These are phyloP conservation scores for Urtica urens DNA, from an alignment of 306 rosid genomes.

Conservation along the genomic window DNA sequence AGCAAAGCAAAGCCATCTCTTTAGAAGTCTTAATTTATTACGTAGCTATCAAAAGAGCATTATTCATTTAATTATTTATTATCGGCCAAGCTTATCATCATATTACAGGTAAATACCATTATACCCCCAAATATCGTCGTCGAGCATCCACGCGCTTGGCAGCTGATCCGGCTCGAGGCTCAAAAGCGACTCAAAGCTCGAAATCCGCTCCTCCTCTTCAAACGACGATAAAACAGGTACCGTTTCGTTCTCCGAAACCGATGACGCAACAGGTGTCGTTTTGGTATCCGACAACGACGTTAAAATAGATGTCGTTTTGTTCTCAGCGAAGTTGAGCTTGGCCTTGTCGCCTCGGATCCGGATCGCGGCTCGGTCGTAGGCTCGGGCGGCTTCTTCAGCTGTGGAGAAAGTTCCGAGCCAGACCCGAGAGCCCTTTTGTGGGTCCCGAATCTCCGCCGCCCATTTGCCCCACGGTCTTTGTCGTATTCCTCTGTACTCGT, in stretches of 20 bases:
- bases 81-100: no score
- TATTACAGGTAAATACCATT: no score
- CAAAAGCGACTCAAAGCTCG: slow-evolving; percentile 50
- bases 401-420: slow-evolving; percentile 94
- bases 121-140: slow-evolving; percentile 34
- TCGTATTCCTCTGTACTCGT: slow-evolving; percentile 77
- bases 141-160: slow-evolving; percentile 39
- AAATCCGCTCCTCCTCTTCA: slow-evolving; percentile 30
- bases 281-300: no score
- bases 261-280: background rate
- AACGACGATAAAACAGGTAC: background rate
- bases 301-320: background rate
- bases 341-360: slow-evolving; percentile 90
- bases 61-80: no score
- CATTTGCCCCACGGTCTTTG: slow-evolving; percentile 98
- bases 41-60: no score
- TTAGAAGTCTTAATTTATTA: no score
- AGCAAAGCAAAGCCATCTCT: no score
- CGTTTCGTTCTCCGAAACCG: background rate
- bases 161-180: slow-evolving; percentile 29
- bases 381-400: slow-evolving; percentile 76
- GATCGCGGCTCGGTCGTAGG: slow-evolving; percentile 73
- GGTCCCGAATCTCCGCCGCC: slow-evolving; percentile 99
- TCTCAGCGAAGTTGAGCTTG: slow-evolving; percentile 60
- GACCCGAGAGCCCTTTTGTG: slow-evolving; percentile 71